Base-by-base conservation (phyloP, 1,284 basidiomycete genomes). In the Singerocomus rubriflavus region DNA sequence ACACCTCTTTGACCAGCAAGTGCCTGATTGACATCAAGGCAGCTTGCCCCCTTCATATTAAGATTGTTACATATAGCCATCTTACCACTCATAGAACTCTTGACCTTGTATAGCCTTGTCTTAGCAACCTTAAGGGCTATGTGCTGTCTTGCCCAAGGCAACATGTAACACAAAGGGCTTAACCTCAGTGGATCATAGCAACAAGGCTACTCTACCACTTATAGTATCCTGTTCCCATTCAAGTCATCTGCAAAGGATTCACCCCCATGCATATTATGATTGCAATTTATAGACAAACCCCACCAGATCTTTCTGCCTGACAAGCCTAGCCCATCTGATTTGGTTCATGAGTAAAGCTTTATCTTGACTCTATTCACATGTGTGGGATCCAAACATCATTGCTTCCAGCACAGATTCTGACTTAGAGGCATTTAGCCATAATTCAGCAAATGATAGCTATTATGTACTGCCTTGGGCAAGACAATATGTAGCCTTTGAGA, bases 341-440 rank as follows among this genome's bases (percentile, higher is more conserved):
- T 77, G 77, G 76, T 79, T 71, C 74, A 77, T 74, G 74, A 77
- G 76, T 75, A 70, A 74, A 75, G 75, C 75, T 75, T 75, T 79
- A 78, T 78, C 72, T 69, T 51, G 69, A 79, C 76, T 70, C 77
- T 66, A 69, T 72, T 77, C 64, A 75, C 67, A 77, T 74, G 71
- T 73, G 74, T 70, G 73, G 76, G 75, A 76, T n/a, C 74, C 71
- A 41, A 47, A 77, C 70, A 78, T 78, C 75, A 71, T 79, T 72
- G 73, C 73, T 72, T 79, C 76, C 73, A 77, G 78, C 76, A 79
- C 72, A 71, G 77, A 78, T 80, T 79, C 78, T 78, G 76, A 67
- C 77, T 79, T 80, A 80, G 78, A 80, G 79, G 79, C 77, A 73
- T 80, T 80, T 78, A 80, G 79, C 77, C 77, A 80, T 80, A 79